Evolutionary conservation across 768 basidiomycete species (phyloP), one percentile per base, ranked within the genome.

Genomic region (Suillus lakei): DNA sequence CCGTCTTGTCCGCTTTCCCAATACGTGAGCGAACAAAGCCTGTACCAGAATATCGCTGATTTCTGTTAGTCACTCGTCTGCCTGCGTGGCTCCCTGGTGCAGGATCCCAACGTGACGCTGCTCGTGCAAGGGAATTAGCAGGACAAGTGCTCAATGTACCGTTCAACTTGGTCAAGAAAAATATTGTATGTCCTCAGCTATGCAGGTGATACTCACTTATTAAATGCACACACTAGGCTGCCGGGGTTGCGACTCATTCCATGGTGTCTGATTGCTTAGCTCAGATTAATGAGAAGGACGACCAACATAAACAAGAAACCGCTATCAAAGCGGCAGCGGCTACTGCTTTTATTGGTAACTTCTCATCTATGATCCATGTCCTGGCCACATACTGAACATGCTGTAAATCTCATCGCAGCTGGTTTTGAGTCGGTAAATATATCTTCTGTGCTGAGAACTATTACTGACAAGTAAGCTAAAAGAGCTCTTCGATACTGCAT

Each of bases 321-420:
- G 69, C 71, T n/a, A 76, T 77, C 54, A 75, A 75, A 60, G 61
- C 68, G 5, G 54, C 68, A 1, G 76, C 76, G 12, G 74, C 69
- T n/a, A 70, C 70, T 0, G 28, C 69, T 2, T 72, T 72, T 48
- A n/a, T 72, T 7, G 74, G 75, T 77, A 12, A 44, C 66, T 38
- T 12, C 12, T 10, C 30, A 26, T 53, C 51, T 12, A 12, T 53
- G 28, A 32, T 18, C 9, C 18, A 10, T 32, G 4, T 21, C 30
- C 30, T 21, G 10, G 56, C 38, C 43, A 36, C 28, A 7, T 39
- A 51, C 30, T 38, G n/a, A 6, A 36, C 18, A 41, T 39, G 39
- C 59, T 62, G 10, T 32, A 23, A 63, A 48, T 26, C n/a, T 34
- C 38, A 34, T 55, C 23, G 28, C 43, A 75, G 73, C 73, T 39